Conservation (phyloP, 345 rosid species). For the Nephelium lappaceum region DNA sequence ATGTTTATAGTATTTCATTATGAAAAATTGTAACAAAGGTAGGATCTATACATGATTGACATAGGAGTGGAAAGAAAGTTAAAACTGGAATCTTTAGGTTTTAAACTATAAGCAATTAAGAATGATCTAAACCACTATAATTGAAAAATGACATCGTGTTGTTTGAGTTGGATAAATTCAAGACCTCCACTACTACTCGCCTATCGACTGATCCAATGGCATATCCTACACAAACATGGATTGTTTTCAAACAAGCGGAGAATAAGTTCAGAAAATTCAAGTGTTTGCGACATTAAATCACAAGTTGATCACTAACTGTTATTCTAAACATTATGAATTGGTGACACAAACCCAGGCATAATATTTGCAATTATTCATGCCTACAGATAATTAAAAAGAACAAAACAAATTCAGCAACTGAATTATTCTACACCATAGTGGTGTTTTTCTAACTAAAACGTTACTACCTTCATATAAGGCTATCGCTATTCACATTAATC, state of each 20-base stretch:
- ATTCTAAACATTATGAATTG: not conserved
- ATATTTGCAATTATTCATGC: not conserved
- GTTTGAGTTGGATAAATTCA: slow-evolving; percentile 41
- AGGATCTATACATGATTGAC: not conserved
- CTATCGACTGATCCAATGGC: slow-evolving; percentile 92
- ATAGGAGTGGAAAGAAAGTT: not conserved
- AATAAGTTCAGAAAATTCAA: not conserved
- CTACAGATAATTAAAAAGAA: not conserved
- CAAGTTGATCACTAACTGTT: not conserved
- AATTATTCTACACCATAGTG: not conserved
- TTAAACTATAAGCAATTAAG: not conserved
- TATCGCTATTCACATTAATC: not conserved
- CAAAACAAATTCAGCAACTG: slow-evolving; percentile 7
- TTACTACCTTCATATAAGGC: slow-evolving; percentile 2
- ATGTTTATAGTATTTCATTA: not conserved
- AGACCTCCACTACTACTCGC: slow-evolving; percentile 64
- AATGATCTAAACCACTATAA: too few relatives aligned
- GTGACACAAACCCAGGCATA: not conserved
- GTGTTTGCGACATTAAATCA: not conserved
- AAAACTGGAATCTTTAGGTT: not conserved
- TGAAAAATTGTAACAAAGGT: not conserved
- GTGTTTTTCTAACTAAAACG: not conserved
- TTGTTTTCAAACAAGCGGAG: not conserved
- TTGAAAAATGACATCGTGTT: slow-evolving; percentile 57
- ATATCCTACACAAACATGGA: slow-evolving; percentile 57